These are phyloP conservation scores for Pyrus betulifolia DNA, from an alignment of 306 rosid species.

Conservation along the genomic window DNA sequence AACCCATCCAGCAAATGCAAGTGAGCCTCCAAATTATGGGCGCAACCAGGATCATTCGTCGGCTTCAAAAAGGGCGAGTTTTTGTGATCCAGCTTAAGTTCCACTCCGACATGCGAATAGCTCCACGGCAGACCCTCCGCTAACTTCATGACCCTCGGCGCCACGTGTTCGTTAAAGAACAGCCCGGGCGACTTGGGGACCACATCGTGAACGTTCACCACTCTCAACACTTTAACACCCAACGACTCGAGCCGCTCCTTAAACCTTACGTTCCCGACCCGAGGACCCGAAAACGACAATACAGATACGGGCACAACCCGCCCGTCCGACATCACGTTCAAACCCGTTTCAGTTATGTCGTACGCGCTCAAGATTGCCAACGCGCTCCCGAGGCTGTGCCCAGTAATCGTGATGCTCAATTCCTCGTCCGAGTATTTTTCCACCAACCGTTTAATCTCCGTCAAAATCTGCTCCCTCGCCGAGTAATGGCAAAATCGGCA, in stretches of 20 bases:
- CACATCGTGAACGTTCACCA: slow-evolving; percentile 55
- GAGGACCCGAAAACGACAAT: slow-evolving; percentile 69
- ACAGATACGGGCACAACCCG: slow-evolving; percentile 46
- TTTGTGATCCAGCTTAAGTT: slow-evolving; percentile 48
- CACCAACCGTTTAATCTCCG: slow-evolving; percentile 44
- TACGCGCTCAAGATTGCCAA: slow-evolving; percentile 62
- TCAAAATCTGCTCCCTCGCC: slow-evolving; percentile 63
- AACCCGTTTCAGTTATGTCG: slow-evolving; percentile 59
- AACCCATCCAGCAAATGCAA: slow-evolving; percentile 81
- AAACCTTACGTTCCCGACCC: slow-evolving; percentile 73
- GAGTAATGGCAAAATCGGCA: slow-evolving; percentile 55
- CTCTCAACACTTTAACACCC: slow-evolving; percentile 69
- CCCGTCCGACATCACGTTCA: slow-evolving; percentile 28
- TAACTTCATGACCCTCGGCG: slow-evolving; percentile 41
- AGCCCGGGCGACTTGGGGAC: slow-evolving; percentile 69
- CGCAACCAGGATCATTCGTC: slow-evolving; percentile 36
- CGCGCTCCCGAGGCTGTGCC: slow-evolving; percentile 78
- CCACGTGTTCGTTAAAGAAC: slow-evolving; percentile 43
- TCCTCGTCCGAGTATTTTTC: slow-evolving; percentile 46
- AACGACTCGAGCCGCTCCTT: slow-evolving; percentile 53
- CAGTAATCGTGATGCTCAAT: slow-evolving; percentile 64
- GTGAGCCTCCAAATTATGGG: slow-evolving; percentile 77
- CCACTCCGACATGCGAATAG: slow-evolving; percentile 70
- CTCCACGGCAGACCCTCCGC: slow-evolving; percentile 74
- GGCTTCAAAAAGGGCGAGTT: slow-evolving; percentile 63